Evolutionary conservation across 352 stramenopile species (phyloP), one percentile per base, ranked within the genome.

Genomic region (Globisporangium lucens): DNA sequence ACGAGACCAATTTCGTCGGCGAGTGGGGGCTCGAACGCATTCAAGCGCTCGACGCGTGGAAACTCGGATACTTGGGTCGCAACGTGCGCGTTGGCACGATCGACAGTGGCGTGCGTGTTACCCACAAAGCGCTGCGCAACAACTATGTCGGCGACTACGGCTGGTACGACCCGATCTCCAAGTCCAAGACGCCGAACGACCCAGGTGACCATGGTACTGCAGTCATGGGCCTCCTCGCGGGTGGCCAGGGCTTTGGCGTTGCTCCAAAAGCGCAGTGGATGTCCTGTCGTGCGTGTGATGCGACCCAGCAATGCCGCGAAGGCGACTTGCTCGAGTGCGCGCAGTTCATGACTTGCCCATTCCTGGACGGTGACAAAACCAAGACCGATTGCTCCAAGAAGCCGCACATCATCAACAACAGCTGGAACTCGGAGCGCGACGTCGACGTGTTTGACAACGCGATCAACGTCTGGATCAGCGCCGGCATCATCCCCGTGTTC

Each of bases 351-450:
- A 69, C 78, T 6, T 86, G 78, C 13, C 78, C 78, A 10, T 75
- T 73, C 52, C 56, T 68, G 6, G 62, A 69, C 41, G 65, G 55
- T 46, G 60, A 68, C 20, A 65, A 71, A 60, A 61, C 47, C 30
- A 67, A 75, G 43, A 73, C 56, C 4, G 75, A 82, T 47, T 86
- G 78, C 69, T 70, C 67, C 41, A 72, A 78, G 67, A 76, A 74
- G 10, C 79, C 80, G n/a, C 75, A 87, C 53, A 74, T 89, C n/a
- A 71, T 89, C 70, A 89, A 83, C 72, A 86, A 86, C 64, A 85
- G 76, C 57, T 89, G 80, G 80, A 85, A 82, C 67, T 70, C 80
- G 38, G 80, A 89, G 51, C 70, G 68, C 17, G 65, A 65, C 2
- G 43, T 67, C 30, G 63, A 71, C 0, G 62, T 62, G 2, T 72